Evolutionary conservation across 176 grass and related monocot species (phyloP), one percentile per base, ranked within the genome.

Genomic region (Paspalum vaginatum): DNA sequence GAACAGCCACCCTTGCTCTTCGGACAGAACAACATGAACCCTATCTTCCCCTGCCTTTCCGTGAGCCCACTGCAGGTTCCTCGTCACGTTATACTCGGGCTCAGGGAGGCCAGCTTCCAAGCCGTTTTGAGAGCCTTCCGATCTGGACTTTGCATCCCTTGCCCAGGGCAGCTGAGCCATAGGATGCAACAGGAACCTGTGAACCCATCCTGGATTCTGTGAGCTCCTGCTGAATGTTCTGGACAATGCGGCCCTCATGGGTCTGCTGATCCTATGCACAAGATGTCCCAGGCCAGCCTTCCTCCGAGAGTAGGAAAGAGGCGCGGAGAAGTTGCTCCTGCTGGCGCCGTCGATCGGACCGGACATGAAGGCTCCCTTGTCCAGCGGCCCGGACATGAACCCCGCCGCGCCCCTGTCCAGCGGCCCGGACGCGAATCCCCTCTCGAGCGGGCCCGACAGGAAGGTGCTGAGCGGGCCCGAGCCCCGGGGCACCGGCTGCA

Each of bases 41-140:
- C 94, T 78, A 70, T 97, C 94, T 79, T 97, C 94, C 24, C 94
- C 94, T 12, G 94, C 94, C 77, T 97, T 97, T 61, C 94, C 94
- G 81, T 97, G 94, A 77, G 94, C 94, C 94, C 94, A 97, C 83
- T 97, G 94, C 64, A 97, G 81, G 85, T 97, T 93, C 58, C 91
- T 84, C 17, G 88, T 91, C 67, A 87, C 86, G 47, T 82, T 89
- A 77, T 97, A 91, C 81, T 93, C 94, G 21, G 84, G 88, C 20
- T 97, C 94, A 13, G 91, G 88, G 16, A 87, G 52, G 41, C 86
- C 91, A 78, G 72, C 74, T 32, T 90, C 85, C 51, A 91, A 55
- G 38, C 86, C 80, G 51, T 67, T 86, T 20, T 53, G 79, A 17
- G 71, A 84, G 79, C 86, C 83, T 87, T 97, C 91, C 26, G 91